Conservation (phyloP, 2,329 filamentous ascomycete species). For the Fusarium dimerum region DNA sequence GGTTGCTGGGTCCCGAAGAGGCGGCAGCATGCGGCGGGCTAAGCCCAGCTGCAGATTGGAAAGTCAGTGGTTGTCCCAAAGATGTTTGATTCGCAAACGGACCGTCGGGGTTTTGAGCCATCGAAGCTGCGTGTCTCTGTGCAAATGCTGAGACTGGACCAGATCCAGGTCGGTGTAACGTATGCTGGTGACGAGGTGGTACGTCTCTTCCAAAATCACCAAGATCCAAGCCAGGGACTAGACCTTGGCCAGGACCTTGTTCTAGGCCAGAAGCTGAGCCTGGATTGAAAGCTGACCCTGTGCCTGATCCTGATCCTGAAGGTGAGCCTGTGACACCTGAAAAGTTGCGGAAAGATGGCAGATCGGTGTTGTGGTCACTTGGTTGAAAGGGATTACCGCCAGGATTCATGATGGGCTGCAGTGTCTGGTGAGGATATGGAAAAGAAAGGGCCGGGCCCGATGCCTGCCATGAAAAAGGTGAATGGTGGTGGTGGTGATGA, state of each 20-base stretch:
- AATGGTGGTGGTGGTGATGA: slow-evolving; percentile 12
- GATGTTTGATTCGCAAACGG: slow-evolving; percentile 26
- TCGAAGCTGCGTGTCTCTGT: slow-evolving; percentile 3
- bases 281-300: no score
- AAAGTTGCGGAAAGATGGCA: slow-evolving; percentile 24
- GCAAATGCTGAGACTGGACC: slow-evolving; percentile 10
- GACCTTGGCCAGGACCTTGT: no score
- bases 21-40: slow-evolving; percentile 16
- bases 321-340: background rate
- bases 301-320: no score
- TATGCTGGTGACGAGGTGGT: slow-evolving; percentile 16
- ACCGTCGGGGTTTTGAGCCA: slow-evolving; percentile 14
- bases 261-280: no score
- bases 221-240: background rate
- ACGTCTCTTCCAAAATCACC: slow-evolving; percentile 15
- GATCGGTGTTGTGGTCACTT: slow-evolving; percentile 16
- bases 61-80: slow-evolving; percentile 15
- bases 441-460: slow-evolving; percentile 19
- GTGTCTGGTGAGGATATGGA: slow-evolving; percentile 20
- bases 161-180: slow-evolving; percentile 11
- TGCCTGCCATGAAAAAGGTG: slow-evolving; percentile 25
- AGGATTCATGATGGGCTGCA: slow-evolving; percentile 13
- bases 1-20: slow-evolving; percentile 20
- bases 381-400: slow-evolving; percentile 22
- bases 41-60: slow-evolving; percentile 16